These are phyloP conservation scores for Populus hybrid DNA, from an alignment of 441 rosid species.

Conservation along the genomic window DNA sequence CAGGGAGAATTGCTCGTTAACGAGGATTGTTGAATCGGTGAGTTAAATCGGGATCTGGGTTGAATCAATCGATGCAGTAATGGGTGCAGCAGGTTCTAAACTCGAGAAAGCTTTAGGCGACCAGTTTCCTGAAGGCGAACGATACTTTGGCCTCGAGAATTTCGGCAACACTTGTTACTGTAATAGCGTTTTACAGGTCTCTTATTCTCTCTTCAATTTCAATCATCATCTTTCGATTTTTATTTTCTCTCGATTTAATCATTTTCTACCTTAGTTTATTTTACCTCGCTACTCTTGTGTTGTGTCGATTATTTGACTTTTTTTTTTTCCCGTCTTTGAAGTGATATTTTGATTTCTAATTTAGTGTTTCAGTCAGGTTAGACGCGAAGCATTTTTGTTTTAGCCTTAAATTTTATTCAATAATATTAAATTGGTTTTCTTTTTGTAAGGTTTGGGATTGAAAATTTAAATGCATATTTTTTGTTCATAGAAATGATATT, in stretches of 20 bases:
- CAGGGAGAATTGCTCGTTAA: background rate
- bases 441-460: background rate
- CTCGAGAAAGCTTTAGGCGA: constrained; percentile 99
- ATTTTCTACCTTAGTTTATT: background rate
- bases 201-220: background rate
- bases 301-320: background rate
- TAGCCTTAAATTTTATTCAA: background rate
- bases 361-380: background rate
- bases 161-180: constrained; percentile 98
- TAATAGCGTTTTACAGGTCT: constrained; percentile 94
- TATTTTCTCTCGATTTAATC: background rate
- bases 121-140: constrained; percentile 98
- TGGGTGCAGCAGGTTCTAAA: constrained; percentile 99
- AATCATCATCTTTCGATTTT: constrained; percentile 14
- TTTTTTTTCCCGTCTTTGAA: background rate
- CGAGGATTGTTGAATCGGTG: constrained; percentile 18
- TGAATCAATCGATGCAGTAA: constrained; percentile 31
- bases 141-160: constrained; percentile 96
- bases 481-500: background rate
- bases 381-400: background rate
- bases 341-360: background rate
- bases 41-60: constrained; percentile 40
- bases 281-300: background rate
- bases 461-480: background rate
- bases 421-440: too few relatives aligned